Evolutionary conservation across 345 rosid genomes (phyloP).

Genomic region (Camelina neglecta): DNA sequence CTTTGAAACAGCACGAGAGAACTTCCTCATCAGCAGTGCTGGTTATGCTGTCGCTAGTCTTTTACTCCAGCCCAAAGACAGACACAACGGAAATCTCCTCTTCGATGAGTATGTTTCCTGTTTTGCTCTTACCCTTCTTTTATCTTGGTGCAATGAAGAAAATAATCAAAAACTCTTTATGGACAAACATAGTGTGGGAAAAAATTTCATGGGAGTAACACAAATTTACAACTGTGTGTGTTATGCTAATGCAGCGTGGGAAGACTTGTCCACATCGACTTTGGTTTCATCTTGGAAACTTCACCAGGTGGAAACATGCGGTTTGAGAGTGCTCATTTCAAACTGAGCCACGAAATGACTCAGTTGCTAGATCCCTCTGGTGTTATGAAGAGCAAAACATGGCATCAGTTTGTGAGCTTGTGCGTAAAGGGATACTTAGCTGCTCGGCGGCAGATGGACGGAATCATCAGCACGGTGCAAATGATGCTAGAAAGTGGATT

Average conservation of each 20-base stretch:
- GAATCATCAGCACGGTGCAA: constrained; percentile 78
- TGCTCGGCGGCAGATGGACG: constrained; percentile 88
- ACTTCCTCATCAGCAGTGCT: constrained; percentile 95
- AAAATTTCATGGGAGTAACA: constrained; percentile 9
- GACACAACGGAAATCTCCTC: constrained; percentile 99
- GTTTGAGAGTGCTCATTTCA: constrained; percentile 97
- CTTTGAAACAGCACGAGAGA: constrained; percentile 96
- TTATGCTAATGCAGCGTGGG: constrained; percentile 63
- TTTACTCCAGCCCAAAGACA: constrained; percentile 96
- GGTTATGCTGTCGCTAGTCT: constrained; percentile 99
- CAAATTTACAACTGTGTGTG: background rate
- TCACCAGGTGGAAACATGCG: constrained; percentile 98
- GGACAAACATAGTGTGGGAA: background rate
- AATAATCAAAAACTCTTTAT: background rate
- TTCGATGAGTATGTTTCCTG: constrained; percentile 71
- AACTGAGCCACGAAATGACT: constrained; percentile 99
- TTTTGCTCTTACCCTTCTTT: constrained; percentile 9
- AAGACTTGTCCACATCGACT: constrained; percentile 97
- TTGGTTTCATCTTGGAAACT: constrained; percentile 94
- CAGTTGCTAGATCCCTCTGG: constrained; percentile 93
- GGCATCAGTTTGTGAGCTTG: constrained; percentile 83
- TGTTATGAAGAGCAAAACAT: constrained; percentile 89
- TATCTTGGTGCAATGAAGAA: constrained; percentile 14
- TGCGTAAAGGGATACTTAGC: constrained; percentile 93
- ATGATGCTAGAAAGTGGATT: constrained; percentile 98